Conservation (phyloP, 1,284 basidiomycete species). For the Cutaneotrichosporon arboriforme region DNA sequence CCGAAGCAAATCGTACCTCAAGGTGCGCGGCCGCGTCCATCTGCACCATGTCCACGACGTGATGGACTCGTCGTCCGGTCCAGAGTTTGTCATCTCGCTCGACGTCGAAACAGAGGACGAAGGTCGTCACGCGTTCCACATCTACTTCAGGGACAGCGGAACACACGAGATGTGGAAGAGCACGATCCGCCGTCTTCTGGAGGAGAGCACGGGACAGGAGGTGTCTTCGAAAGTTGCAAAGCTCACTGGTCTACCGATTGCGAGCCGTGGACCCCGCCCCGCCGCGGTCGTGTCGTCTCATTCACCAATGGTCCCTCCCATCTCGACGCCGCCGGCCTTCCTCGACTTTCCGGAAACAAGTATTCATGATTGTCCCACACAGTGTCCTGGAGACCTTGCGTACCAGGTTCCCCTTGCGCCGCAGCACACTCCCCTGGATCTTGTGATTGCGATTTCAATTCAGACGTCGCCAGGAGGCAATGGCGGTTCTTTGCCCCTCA, state of each 20-base stretch:
- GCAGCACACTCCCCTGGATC: constrained; percentile 79
- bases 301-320: constrained; percentile 3
- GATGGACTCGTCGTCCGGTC: constrained; percentile 65
- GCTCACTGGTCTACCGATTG: background rate
- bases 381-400: constrained; percentile 27
- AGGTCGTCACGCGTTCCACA: constrained; percentile 81
- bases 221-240: background rate
- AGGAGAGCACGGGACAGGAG: constrained; percentile 12
- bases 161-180: constrained; percentile 80
- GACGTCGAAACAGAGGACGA: constrained; percentile 80
- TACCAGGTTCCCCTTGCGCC: constrained; percentile 54
- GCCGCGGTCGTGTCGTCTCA: no score
- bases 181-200: constrained; percentile 68
- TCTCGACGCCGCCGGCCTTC: background rate
- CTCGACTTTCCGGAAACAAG: background rate
- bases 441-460: constrained; percentile 84
- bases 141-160: constrained; percentile 86
- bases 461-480: constrained; percentile 72
- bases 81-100: constrained; percentile 83
- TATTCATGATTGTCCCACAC: background rate
- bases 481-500: constrained; percentile 58
- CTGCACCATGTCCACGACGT: constrained; percentile 86
- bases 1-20: constrained; percentile 54
- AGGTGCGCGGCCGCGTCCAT: constrained; percentile 91
- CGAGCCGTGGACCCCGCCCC: background rate